A percentile compares a stretch with the other conserved stretches of the same genome.
Conservation (phyloP, 1,284 basidiomycete genomes). For the Austroboletus olivaceoglutinosus region DNA sequence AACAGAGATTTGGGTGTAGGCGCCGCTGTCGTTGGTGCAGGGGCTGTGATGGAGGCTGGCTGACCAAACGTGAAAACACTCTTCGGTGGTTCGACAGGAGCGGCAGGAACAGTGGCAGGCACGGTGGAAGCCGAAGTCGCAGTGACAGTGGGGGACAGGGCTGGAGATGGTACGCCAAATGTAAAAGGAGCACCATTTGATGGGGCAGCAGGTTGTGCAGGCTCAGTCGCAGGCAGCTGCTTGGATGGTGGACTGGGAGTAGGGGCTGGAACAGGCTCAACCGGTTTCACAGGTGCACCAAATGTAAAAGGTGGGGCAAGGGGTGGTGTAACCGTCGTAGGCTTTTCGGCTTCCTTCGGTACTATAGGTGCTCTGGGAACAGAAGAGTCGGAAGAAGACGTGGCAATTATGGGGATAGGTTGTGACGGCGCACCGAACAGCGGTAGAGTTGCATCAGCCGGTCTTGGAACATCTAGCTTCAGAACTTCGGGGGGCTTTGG, state of each 20-base stretch:
- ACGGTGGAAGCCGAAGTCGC: background rate
- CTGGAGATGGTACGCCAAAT: slow-evolving; percentile 13
- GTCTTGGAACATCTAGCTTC: slow-evolving; percentile 8
- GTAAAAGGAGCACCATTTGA: slow-evolving; percentile 12
- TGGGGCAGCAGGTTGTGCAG: slow-evolving; percentile 4
- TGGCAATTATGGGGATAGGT: slow-evolving; percentile 13
- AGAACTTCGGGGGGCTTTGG: slow-evolving; percentile 17
- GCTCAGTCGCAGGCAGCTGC: slow-evolving; percentile 7
- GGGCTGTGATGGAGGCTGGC: slow-evolving; percentile 10
- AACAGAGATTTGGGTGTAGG: slow-evolving; percentile 27
- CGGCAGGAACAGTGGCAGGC: background rate
- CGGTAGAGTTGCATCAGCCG: slow-evolving; percentile 9
- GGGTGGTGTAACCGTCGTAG: background rate
- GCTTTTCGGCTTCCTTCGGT: slow-evolving; percentile 23
- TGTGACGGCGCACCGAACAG: slow-evolving; percentile 18
- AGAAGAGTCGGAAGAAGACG: slow-evolving; percentile 8
- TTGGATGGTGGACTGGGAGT: slow-evolving; percentile 5
- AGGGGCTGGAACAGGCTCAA: slow-evolving; percentile 11
- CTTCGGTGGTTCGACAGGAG: slow-evolving; percentile 24
- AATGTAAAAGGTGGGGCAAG: slow-evolving; percentile 21
- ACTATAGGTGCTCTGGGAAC: background rate
- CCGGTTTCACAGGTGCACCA: slow-evolving; percentile 17
- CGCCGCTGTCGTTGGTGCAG: slow-evolving; percentile 2
- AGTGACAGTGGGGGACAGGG: slow-evolving; percentile 1
- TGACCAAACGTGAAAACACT: slow-evolving; percentile 26